Evolutionary conservation across 257 asterid species (phyloP), one percentile per base, ranked within the genome.

Genomic region (Ilex asprella): DNA sequence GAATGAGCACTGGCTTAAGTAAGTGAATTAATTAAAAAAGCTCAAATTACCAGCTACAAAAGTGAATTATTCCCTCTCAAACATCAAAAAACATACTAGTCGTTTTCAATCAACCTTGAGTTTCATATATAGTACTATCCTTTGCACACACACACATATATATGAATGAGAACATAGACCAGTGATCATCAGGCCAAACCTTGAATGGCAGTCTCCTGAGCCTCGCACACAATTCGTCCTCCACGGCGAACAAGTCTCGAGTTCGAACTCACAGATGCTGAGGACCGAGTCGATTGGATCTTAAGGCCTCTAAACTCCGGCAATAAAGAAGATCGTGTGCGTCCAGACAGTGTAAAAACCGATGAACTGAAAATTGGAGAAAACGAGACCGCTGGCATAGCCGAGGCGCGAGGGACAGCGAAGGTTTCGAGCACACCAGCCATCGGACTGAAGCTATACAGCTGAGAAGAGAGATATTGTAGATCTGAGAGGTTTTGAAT

Each of bases 391-490:
- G 86, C 70, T 14, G 79, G 84, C 58, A 76, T 51, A 29, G 82
- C 79, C 65, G 86, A 75, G 64, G 94, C 81, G 76, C 91, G 95
- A 11, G 96, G 95, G 53, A 86, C 58, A 2, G 74, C 60, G 16
- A 86, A 71, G 72, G 90, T 86, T 84, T 88, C 95, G 46, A 88
- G 68, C 62, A 88, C 73, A 72, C 65, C 82, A 61, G 89, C 96
- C 86, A 87, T 87, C 41, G 80, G 84, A 35, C 41, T 35, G 41
- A 35, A 35, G 41, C 41, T 35, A 35, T 35, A 35, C 41, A 35
- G 59, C 58, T 59, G 56, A 60, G 64, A 64, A 7, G 54, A 39
- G 65, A 52, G 55, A 6, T 59, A 21, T 21, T 21, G 27, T 21
- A 21, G 27, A 21, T 21, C 27, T 21, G 27, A 21, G 27, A 21